phyloP scores from a whole-genome alignment of 768 basidiomycete genomes.

The Hebeloma cylindrosporum region DNA sequence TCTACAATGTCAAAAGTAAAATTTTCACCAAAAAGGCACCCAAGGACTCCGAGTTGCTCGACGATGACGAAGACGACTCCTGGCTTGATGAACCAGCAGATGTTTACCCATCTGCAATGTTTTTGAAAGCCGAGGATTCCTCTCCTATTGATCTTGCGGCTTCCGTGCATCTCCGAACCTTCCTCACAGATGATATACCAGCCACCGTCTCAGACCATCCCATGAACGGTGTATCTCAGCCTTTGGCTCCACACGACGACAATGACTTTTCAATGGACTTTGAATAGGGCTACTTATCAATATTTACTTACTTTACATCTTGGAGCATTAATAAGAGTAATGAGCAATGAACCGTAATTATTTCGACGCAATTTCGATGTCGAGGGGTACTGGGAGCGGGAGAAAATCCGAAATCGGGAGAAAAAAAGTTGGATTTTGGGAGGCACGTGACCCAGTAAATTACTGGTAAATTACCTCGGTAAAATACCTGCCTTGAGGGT shows the following conservation, averaged over 20 bases:
- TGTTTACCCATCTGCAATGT: background rate
- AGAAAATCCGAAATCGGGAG: too few relatives aligned
- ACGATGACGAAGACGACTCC: slow-evolving; percentile 7
- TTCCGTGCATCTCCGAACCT: background rate
- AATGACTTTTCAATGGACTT: slow-evolving; percentile 9
- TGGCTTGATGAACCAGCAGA: slow-evolving; percentile 9
- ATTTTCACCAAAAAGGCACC: slow-evolving; percentile 1
- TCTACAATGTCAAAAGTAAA: slow-evolving; percentile 10
- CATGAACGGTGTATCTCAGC: background rate
- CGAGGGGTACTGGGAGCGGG: too few relatives aligned
- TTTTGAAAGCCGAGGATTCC: background rate
- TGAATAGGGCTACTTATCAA: background rate
- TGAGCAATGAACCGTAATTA: too few relatives aligned
- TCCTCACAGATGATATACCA: background rate
- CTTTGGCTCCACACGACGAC: background rate
- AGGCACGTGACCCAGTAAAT: slow-evolving; percentile 7
- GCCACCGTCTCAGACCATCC: background rate
- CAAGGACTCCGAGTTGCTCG: background rate
- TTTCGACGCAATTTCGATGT: too few relatives aligned
- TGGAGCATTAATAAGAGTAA: background rate
- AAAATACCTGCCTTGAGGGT: too few relatives aligned
- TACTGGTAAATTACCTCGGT: background rate
- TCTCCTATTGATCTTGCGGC: slow-evolving; percentile 2
- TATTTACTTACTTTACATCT: background rate
- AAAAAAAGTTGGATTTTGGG: background rate